Percentiles rank a stretch among this genome's conserved stretches.
phyloP scores from a whole-genome alignment of 192 early-diverging fungal species.

The Backusella macrospora region DNA sequence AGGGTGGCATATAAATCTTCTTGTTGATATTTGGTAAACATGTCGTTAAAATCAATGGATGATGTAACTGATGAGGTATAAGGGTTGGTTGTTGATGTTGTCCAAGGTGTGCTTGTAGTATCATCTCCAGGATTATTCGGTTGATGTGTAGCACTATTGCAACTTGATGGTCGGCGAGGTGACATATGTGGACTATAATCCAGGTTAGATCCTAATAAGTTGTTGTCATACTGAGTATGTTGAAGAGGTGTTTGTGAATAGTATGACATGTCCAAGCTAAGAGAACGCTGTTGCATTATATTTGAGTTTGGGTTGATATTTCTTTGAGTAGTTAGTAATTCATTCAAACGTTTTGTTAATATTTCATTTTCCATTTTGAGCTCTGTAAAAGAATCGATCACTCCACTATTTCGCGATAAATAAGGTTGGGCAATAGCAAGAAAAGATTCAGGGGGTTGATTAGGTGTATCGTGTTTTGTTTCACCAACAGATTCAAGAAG shows the following conservation, averaged over 20 bases:
- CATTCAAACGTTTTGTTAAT: constrained; percentile 36
- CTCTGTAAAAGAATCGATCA: constrained; percentile 51
- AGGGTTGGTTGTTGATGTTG: constrained; percentile 1
- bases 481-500: constrained; percentile 48
- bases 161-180: constrained; percentile 5
- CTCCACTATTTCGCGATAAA: constrained; percentile 35
- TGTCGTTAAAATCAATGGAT: constrained; percentile 13
- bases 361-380: constrained; percentile 53
- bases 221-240: background rate
- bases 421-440: constrained; percentile 51
- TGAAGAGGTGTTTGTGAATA: background rate
- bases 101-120: constrained; percentile 6
- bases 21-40: background rate
- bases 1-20: background rate
- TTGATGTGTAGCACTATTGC: background rate
- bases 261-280: background rate
- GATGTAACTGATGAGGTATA: background rate
- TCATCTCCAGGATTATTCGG: constrained; percentile 6
- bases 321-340: background rate
- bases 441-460: constrained; percentile 29
- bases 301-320: background rate
- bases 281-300: background rate
- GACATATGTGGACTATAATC: background rate
- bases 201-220: background rate
- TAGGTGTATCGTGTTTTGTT: constrained; percentile 22